These are phyloP conservation scores for Phytophthora aleatoria DNA, from an alignment of 352 stramenopile species.

Conservation along the genomic window DNA sequence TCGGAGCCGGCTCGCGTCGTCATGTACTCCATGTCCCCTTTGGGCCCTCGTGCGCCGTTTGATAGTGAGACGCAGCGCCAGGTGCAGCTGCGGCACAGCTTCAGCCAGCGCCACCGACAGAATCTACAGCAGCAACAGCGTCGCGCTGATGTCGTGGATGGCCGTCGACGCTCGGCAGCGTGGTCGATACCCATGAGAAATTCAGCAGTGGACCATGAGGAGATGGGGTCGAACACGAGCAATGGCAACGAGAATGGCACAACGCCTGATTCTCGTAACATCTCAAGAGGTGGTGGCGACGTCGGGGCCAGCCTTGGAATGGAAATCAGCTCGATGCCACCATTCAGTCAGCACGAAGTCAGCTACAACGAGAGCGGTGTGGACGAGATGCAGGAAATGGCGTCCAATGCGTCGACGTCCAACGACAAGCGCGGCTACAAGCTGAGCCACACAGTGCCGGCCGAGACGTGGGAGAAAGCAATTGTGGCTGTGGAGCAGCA, in stretches of 20 bases:
- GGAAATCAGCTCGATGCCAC: not conserved
- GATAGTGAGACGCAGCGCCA: slow-evolving; percentile 18
- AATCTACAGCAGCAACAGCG: slow-evolving; percentile 32
- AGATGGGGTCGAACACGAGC: slow-evolving; percentile 8
- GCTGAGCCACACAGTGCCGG: slow-evolving; percentile 59
- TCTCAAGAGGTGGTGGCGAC: not conserved
- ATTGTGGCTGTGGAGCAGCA: slow-evolving; percentile 61
- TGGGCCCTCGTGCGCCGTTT: slow-evolving; percentile 1
- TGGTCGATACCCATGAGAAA: slow-evolving; percentile 4
- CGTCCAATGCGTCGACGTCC: slow-evolving; percentile 17
- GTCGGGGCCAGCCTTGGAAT: not conserved
- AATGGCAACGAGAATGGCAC: slow-evolving; percentile 11
- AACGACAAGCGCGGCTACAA: slow-evolving; percentile 48
- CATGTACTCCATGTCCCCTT: slow-evolving; percentile 2
- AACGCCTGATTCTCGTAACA: slow-evolving; percentile 5
- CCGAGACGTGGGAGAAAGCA: slow-evolving; percentile 62
- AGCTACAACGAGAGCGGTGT: slow-evolving; percentile 13
- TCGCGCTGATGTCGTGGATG: slow-evolving; percentile 20
- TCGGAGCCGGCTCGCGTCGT: not conserved
- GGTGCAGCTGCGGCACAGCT: slow-evolving; percentile 17
- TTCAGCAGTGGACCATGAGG: slow-evolving; percentile 2
- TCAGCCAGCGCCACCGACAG: slow-evolving; percentile 22
- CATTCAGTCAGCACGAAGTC: not conserved
- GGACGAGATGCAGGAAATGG: slow-evolving; percentile 20
- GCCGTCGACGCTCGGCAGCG: not conserved